These are phyloP conservation scores for Jatropha multifida DNA, from an alignment of 441 rosid genomes.

Conservation along the genomic window DNA sequence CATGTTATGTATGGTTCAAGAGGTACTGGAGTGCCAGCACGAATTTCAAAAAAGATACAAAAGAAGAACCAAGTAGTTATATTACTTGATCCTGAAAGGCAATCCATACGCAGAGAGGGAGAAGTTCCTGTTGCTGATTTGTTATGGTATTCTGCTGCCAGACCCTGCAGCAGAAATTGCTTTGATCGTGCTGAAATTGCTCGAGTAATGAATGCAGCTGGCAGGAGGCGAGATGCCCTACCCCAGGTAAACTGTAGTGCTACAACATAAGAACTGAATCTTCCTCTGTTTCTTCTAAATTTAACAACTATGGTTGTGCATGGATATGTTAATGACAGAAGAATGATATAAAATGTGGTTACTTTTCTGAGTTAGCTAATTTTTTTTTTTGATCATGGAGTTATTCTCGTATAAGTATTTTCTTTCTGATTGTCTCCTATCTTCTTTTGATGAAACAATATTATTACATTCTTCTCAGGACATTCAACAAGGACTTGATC, in stretches of 20 bases:
- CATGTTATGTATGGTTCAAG: slow-evolving; percentile 80
- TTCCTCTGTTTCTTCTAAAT: not conserved
- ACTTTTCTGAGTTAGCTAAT: not conserved
- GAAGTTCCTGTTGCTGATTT: slow-evolving; percentile 92
- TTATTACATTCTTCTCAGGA: slow-evolving; percentile 53
- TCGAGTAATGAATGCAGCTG: slow-evolving; percentile 97
- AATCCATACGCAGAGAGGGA: slow-evolving; percentile 77
- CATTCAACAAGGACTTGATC: slow-evolving; percentile 90
- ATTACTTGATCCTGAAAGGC: slow-evolving; percentile 90
- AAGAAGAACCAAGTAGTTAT: slow-evolving; percentile 88
- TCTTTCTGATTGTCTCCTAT: not conserved
- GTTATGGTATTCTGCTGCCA: slow-evolving; percentile 93
- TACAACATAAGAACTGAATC: not conserved
- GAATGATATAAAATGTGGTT: slow-evolving; percentile 4
- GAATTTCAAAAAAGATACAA: slow-evolving; percentile 79
- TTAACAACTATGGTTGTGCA: not conserved
- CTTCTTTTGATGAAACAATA: slow-evolving; percentile 18
- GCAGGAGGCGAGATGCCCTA: slow-evolving; percentile 81
- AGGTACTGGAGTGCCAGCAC: slow-evolving; percentile 86
- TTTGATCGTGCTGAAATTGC: slow-evolving; percentile 98
- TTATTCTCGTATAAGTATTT: not conserved
- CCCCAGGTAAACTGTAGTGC: slow-evolving; percentile 60
- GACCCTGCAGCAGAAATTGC: slow-evolving; percentile 93
- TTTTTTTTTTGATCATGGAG: not conserved
- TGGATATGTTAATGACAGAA: not conserved